Evolutionary conservation across 768 basidiomycete species (phyloP).

Genomic region (Phylloporus sp.): DNA sequence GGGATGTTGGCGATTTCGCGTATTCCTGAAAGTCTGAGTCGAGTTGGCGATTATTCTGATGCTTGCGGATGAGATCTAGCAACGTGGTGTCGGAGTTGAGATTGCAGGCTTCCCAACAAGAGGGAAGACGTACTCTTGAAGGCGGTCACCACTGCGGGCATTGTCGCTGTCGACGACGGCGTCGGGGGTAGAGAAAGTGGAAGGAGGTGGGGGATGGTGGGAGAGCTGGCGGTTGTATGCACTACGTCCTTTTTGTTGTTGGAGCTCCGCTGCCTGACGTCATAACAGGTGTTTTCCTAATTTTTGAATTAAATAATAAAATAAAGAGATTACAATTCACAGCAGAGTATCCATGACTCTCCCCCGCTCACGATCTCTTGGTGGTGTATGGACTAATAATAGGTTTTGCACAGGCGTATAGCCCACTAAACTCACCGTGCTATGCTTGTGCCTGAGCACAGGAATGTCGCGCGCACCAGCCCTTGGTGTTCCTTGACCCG

Average conservation of each 20-base stretch:
- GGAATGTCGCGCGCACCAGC: slow-evolving; percentile 41
- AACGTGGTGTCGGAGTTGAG: slow-evolving; percentile 23
- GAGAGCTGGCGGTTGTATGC: slow-evolving; percentile 10
- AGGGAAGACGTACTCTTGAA: slow-evolving; percentile 68
- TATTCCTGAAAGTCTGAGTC: slow-evolving; percentile 31
- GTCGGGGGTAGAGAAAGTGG: background rate
- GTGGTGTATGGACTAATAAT: slow-evolving; percentile 64
- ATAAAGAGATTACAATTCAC: too few relatives aligned
- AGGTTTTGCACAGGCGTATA: slow-evolving; percentile 76
- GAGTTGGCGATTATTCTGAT: slow-evolving; percentile 58
- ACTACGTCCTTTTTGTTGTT: slow-evolving; percentile 32
- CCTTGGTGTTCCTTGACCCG: slow-evolving; percentile 49
- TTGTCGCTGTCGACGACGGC: slow-evolving; percentile 25
- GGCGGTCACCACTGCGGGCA: slow-evolving; percentile 79
- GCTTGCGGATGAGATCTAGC: slow-evolving; percentile 71
- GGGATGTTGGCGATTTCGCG: slow-evolving; percentile 9
- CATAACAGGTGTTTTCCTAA: slow-evolving; percentile 15
- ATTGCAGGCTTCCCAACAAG: slow-evolving; percentile 6
- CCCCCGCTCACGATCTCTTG: slow-evolving; percentile 45
- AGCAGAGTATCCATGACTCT: slow-evolving; percentile 12
- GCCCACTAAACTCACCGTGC: slow-evolving; percentile 58
- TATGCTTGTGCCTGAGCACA: slow-evolving; percentile 48
- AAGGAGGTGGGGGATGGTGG: background rate
- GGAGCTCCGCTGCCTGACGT: slow-evolving; percentile 35
- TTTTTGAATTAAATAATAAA: background rate